A percentile compares a stretch with the other conserved stretches of the same genome.
Evolutionary conservation across 2,329 filamentous ascomycete species (phyloP).

Genomic region (Epichloe festucae): DNA sequence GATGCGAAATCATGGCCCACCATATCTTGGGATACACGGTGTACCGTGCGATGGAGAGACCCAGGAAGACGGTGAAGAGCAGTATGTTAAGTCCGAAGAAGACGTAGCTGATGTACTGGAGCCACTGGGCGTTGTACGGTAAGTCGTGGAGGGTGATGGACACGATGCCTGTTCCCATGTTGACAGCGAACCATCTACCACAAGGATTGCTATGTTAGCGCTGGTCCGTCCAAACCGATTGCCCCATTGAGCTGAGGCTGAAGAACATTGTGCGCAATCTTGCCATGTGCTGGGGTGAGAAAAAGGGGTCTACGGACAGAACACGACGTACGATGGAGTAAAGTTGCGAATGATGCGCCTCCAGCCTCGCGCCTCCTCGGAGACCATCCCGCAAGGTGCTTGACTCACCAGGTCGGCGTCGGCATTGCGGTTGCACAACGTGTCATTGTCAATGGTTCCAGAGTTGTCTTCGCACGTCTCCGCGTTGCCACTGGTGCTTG

Average conservation of each 20-base stretch:
- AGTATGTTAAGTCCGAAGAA: slow-evolving; percentile 48
- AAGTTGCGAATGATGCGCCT: slow-evolving; percentile 37
- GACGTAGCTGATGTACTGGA: slow-evolving; percentile 44
- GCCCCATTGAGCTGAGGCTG: too few species aligned
- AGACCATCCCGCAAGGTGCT: slow-evolving; percentile 15
- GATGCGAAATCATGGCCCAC: slow-evolving; percentile 51
- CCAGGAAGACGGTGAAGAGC: slow-evolving; percentile 42
- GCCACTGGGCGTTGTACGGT: slow-evolving; percentile 44
- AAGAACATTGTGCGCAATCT: too few species aligned
- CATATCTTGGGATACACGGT: slow-evolving; percentile 53
- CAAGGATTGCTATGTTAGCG: not conserved
- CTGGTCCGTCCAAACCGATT: not conserved
- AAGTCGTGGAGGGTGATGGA: slow-evolving; percentile 48
- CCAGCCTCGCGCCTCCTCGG: slow-evolving; percentile 25
- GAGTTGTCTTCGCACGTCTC: not conserved
- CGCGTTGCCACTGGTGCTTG: not conserved
- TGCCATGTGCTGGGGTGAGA: not conserved
- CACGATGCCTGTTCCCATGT: slow-evolving; percentile 57
- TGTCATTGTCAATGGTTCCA: not conserved
- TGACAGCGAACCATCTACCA: slow-evolving; percentile 43
- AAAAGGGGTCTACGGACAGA: not conserved
- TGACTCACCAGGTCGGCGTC: not conserved
- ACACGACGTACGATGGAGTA: slow-evolving; percentile 34
- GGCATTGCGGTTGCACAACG: not conserved
- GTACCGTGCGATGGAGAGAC: slow-evolving; percentile 47